Base-by-base conservation (phyloP, 768 basidiomycete genomes). In the Xerocomus spinulosus region DNA sequence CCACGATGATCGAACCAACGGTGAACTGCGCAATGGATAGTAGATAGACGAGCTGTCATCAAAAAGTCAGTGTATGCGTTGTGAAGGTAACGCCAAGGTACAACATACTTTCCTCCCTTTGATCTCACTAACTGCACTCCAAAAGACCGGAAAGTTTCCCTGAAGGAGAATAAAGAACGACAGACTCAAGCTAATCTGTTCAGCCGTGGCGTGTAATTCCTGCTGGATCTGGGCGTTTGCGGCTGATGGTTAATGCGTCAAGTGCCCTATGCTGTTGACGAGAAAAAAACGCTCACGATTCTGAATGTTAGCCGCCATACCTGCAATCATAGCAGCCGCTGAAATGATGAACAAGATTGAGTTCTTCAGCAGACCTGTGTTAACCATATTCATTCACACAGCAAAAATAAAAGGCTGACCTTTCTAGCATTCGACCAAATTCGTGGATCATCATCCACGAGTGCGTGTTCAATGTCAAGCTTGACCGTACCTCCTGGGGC, bases 151-250 rank as follows among this genome's bases (percentile, higher is more conserved):
- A 15, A 80, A 59, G 12, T 70, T 61, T 1, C 89, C 89, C 64
- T 91, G 90, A 3, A 83, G 53, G 3, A 85, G 69, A 44, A 90
- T 85, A 63, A 82, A 91, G 12, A 88, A 50, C 0, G 87, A 84
- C 17, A 90, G 65, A 49, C 77, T 83, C 61, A 80, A 70, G 41
- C 85, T 83, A 49, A 92, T 83, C 46, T 85, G 72, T 1, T 73
- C 68, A 28, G 75, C 69, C 0, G 79, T 79, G 3, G 87, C 81
- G 29, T 77, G 75, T 18, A 92, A 70, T 10, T 86, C 73, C 4
- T 62, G 57, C 56, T 86, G 73, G 65, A 89, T 83, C 46, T 81
- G 69, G 17, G 77, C 66, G 24, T 87, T 83, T 6, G 85, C 81
- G 24, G 87, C 87, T 90, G 47, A 7, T 9, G 4, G 29, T 23